Conservation (phyloP, 2,329 filamentous ascomycete genomes). For the Cytospora mali region DNA sequence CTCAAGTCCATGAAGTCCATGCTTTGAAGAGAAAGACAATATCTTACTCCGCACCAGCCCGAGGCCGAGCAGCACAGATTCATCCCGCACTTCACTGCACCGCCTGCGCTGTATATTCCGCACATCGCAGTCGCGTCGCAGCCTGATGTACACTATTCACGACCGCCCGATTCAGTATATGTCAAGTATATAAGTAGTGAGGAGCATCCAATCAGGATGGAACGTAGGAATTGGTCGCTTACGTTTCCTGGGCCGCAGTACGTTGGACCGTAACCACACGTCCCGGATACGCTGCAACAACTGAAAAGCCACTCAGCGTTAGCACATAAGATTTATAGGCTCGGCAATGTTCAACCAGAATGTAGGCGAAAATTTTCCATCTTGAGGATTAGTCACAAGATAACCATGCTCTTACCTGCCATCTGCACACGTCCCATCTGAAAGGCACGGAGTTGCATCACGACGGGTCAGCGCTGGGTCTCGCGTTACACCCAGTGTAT, state of each 20-base stretch:
- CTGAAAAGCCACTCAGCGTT: background rate
- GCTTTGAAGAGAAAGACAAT: background rate
- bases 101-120: conserved; percentile 32
- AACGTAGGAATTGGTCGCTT: background rate
- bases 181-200: background rate
- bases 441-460: background rate
- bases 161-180: background rate
- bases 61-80: conserved; percentile 35
- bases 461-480: background rate
- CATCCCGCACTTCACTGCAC: conserved; percentile 33
- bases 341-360: background rate
- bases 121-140: conserved; percentile 38
- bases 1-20: background rate
- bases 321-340: too few relatives aligned
- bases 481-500: background rate
- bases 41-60: conserved; percentile 34
- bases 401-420: background rate
- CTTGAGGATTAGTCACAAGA: background rate
- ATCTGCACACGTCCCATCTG: background rate
- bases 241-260: conserved; percentile 25
- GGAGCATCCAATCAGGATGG: background rate
- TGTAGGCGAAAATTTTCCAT: background rate
- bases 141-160: background rate
- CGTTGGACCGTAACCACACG: conserved; percentile 24
- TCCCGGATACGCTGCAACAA: conserved; percentile 19